Evolutionary conservation across 1,139 yeast species (phyloP), one percentile per base, ranked within the genome.

Genomic region (Diutina pseudorugosa): DNA sequence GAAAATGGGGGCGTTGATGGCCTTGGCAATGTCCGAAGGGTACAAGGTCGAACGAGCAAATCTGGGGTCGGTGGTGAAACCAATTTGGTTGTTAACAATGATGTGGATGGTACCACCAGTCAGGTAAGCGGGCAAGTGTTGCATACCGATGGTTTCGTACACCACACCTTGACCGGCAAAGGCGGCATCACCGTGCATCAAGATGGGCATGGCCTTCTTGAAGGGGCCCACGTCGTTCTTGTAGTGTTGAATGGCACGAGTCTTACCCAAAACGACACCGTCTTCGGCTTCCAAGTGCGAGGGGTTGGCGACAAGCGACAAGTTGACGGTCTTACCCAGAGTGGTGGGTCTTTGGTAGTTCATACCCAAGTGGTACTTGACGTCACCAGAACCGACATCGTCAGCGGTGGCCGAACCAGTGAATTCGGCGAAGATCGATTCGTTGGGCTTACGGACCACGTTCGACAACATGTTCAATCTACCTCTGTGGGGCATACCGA

Each of bases 401-500:
- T 84, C 87, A 60, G 84, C 80, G 63, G 83, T 82, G 63, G 85
- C 80, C 30, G 96, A 86, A 59, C 98, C 98, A 54, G 93, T 78
- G 69, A 93, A 93, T 75, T 93, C 99, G 52, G 94, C 84, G 70
- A 93, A 93, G 67, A 93, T 94, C 51, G 96, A 89, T 76, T 93
- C 98, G 68, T 93, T 91, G 64, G 98, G 98, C 71, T 93, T 93
- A 76, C 98, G 87, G 52, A 93, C 97, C 64, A 93, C 98, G 73
- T 93, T 93, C 56, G 97, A 89, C 72, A 93, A 80, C 85, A 93
- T 91, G 71, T 93, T 93, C 65, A 93, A 79, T 77, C 99, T 85
- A 73, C 99, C 99, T 80, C 99, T 89, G 73, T 93, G 98, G 55
- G 99, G 97, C 98, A 93, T 93, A 76, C 99, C 99, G 63, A 94